A percentile compares a stretch with the other conserved stretches of the same genome.
phyloP scores from a whole-genome alignment of 371 early-diverging fungal genomes.

The Mortierella sp. region DNA sequence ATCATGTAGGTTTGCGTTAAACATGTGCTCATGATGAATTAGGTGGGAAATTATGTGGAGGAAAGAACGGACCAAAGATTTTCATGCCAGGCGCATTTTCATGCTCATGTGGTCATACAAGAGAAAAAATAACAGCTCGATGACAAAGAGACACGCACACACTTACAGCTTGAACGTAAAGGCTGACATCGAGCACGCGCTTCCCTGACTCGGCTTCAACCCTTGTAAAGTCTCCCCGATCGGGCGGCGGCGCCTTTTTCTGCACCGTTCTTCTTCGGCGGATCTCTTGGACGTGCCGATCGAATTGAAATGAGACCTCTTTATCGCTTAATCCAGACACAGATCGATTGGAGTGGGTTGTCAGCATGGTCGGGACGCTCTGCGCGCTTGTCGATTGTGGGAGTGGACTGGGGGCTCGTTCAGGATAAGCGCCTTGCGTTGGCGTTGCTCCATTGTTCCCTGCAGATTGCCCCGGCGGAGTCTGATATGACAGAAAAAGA shows the following conservation, averaged over 20 bases:
- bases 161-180: constrained; percentile 49
- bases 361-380: not conserved
- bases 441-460: not conserved
- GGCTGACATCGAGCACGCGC: constrained; percentile 34
- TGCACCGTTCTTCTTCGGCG: constrained; percentile 42
- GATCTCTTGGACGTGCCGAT: constrained; percentile 56
- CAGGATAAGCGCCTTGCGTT: not conserved
- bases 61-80: not conserved
- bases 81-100: not conserved
- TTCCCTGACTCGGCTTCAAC: constrained; percentile 50
- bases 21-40: not conserved
- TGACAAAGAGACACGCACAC: no score
- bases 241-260: constrained; percentile 31
- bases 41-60: not conserved
- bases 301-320: constrained; percentile 52
- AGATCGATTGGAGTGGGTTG: constrained; percentile 19
- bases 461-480: not conserved
- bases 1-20: not conserved
- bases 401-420: not conserved
- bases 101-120: constrained; percentile 13
- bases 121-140: not conserved
- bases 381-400: not conserved
- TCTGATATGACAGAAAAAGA: not conserved
- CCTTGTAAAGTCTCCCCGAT: constrained; percentile 36
- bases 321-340: constrained; percentile 17